Evolutionary conservation across 2,329 filamentous ascomycete species (phyloP).

Genomic region (Grosmannia serpens): DNA sequence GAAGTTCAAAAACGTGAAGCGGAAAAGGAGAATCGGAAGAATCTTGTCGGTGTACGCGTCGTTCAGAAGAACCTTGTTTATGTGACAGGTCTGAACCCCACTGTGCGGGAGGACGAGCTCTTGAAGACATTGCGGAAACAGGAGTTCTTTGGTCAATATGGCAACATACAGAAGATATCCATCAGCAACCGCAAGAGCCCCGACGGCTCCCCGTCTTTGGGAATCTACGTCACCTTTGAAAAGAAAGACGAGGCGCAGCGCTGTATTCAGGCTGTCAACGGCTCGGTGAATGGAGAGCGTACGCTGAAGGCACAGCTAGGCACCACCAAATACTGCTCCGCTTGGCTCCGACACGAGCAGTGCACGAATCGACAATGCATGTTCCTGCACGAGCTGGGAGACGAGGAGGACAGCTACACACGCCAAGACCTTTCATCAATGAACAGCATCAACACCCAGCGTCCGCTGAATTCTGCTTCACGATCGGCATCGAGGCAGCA

Average conservation of each 20-base stretch:
- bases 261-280: slow-evolving; percentile 88
- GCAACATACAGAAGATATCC: slow-evolving; percentile 96
- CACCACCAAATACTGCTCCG: slow-evolving; percentile 97
- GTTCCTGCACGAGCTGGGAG: slow-evolving; percentile 96
- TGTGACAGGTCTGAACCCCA: slow-evolving; percentile 87
- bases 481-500: slow-evolving; percentile 44
- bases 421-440: slow-evolving; percentile 89
- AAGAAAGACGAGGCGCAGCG: slow-evolving; percentile 78
- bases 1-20: slow-evolving; percentile 94
- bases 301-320: slow-evolving; percentile 68
- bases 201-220: slow-evolving; percentile 71
- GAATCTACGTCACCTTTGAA: slow-evolving; percentile 97
- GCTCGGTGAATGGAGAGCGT: slow-evolving; percentile 81
- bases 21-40: slow-evolving; percentile 90
- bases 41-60: slow-evolving; percentile 86
- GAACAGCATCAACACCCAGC: slow-evolving; percentile 77
- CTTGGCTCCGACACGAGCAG: slow-evolving; percentile 85
- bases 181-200: slow-evolving; percentile 87
- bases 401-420: slow-evolving; percentile 94
- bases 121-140: slow-evolving; percentile 80
- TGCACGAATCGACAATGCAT: slow-evolving; percentile 96
- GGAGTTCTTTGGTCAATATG: slow-evolving; percentile 96
- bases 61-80: slow-evolving; percentile 99
- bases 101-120: slow-evolving; percentile 82
- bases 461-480: slow-evolving; percentile 46